Conservation (phyloP, 2,329 filamentous ascomycete species). For the Akanthomyces lecanii region DNA sequence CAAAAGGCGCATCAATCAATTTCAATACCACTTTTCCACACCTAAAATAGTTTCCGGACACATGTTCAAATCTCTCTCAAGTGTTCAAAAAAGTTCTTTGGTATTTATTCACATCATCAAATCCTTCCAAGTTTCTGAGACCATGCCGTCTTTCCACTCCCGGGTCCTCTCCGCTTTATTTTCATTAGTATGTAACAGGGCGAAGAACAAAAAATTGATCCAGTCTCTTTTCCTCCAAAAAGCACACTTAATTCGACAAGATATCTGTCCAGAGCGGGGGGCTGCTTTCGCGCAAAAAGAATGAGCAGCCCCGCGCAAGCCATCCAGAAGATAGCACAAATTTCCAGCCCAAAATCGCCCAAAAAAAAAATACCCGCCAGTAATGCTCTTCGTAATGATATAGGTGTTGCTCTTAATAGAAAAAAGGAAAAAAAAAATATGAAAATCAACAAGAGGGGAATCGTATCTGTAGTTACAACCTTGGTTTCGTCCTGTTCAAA, state of each 20-base stretch:
- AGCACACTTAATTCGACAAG: neutral
- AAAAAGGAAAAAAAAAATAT: neutral
- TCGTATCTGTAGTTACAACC: neutral
- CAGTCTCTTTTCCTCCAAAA: neutral
- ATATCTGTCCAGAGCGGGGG: neutral
- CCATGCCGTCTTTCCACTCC: neutral
- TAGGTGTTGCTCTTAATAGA: neutral
- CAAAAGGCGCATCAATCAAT: neutral
- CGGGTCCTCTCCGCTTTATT: neutral
- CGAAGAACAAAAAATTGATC: neutral
- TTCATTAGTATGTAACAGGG: slow-evolving; percentile 1
- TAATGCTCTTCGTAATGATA: slow-evolving; percentile 7
- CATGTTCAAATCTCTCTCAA: too few relatives aligned
- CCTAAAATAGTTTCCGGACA: neutral
- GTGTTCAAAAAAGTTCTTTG: neutral
- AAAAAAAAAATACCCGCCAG: neutral
- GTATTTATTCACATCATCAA: slow-evolving; percentile 8
- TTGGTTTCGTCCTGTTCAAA: neutral
- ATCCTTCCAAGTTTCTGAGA: slow-evolving; percentile 2
- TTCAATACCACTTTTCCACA: neutral
- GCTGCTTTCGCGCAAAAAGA: neutral
- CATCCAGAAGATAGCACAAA: neutral
- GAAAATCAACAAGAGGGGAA: neutral
- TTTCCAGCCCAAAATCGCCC: neutral
- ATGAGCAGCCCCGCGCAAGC: neutral